A percentile compares a stretch with the other conserved stretches of the same genome.
These are phyloP conservation scores for Cyanidiococcus yangmingshanensis DNA, from an alignment of 23 red algal species.

Conservation along the genomic window DNA sequence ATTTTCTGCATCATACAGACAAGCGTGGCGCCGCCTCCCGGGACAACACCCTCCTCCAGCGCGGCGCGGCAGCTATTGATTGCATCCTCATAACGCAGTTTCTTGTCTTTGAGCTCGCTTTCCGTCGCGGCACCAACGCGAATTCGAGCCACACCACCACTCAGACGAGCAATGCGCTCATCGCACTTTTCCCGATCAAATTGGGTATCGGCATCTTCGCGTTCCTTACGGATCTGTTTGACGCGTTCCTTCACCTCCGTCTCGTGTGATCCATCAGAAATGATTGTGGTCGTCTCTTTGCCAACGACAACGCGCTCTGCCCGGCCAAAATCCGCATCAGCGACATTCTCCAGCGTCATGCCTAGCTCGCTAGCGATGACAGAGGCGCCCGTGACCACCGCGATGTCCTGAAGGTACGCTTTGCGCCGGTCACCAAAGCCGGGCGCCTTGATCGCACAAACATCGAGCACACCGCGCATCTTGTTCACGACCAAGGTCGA, in stretches of 20 bases:
- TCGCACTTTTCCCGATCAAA: slow-evolving; percentile 92
- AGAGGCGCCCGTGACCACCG: slow-evolving; percentile 74
- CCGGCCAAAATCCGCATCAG: slow-evolving; percentile 49
- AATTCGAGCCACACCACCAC: slow-evolving; percentile 93
- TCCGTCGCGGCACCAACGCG: slow-evolving; percentile 93
- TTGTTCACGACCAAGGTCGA: slow-evolving; percentile 98
- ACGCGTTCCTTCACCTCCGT: slow-evolving; percentile 64
- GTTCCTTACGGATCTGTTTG: slow-evolving; percentile 54
- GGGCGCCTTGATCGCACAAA: slow-evolving; percentile 87
- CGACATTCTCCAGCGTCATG: slow-evolving; percentile 68
- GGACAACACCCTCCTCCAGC: slow-evolving; percentile 90
- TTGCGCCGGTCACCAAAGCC: slow-evolving; percentile 99
- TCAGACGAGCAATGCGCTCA: slow-evolving; percentile 81
- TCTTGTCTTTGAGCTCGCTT: slow-evolving; percentile 98
- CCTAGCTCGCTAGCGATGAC: slow-evolving; percentile 79
- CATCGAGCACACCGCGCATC: slow-evolving; percentile 88
- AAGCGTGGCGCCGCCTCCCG: slow-evolving; percentile 70
- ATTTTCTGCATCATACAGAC: slow-evolving; percentile 47
- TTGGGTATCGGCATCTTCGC: slow-evolving; percentile 54
- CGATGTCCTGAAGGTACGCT: slow-evolving; percentile 97
- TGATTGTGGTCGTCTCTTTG: slow-evolving; percentile 91
- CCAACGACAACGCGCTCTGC: slow-evolving; percentile 82
- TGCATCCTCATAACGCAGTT: slow-evolving; percentile 95
- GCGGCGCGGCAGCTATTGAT: slow-evolving; percentile 84
- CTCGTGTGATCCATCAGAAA: slow-evolving; percentile 73